Evolutionary conservation across 2,329 filamentous ascomycete genomes (phyloP).

Genomic region (Botrytis porri): DNA sequence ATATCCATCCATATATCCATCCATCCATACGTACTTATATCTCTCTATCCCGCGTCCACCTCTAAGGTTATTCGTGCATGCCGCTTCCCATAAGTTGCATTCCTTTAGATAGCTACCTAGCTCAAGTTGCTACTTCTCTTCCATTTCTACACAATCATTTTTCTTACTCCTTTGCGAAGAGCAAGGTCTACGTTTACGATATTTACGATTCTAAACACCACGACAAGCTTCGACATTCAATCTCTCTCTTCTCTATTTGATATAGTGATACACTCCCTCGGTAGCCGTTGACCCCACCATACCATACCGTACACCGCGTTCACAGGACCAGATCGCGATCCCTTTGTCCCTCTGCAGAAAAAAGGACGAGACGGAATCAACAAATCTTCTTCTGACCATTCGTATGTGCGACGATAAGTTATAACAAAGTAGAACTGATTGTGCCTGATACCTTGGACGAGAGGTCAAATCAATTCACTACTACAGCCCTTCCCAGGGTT

Average conservation of each 20-base stretch:
- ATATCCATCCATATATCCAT: too few relatives aligned
- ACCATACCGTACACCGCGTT: constrained; percentile 19
- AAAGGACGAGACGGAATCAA: background rate
- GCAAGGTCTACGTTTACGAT: background rate
- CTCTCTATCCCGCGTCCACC: background rate
- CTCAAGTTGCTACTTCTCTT: background rate
- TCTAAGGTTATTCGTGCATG: constrained; percentile 9
- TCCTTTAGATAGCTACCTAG: constrained; percentile 11
- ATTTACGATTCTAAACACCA: background rate
- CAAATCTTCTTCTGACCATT: background rate
- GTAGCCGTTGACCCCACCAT: constrained; percentile 19
- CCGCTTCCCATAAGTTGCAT: constrained; percentile 16
- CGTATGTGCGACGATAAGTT: constrained; percentile 3
- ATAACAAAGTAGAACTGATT: background rate
- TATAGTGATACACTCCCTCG: constrained; percentile 18
- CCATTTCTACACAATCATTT: background rate
- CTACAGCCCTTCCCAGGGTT: background rate
- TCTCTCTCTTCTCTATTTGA: constrained; percentile 18
- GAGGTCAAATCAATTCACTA: background rate
- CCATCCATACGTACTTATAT: background rate
- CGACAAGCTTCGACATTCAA: constrained; percentile 10
- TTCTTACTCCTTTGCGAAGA: background rate
- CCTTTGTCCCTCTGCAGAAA: constrained; percentile 1
- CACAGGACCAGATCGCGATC: constrained; percentile 11
- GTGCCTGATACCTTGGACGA: background rate